Base-by-base conservation (phyloP, 208 protist species). In the Crithidia thermophila region DNA sequence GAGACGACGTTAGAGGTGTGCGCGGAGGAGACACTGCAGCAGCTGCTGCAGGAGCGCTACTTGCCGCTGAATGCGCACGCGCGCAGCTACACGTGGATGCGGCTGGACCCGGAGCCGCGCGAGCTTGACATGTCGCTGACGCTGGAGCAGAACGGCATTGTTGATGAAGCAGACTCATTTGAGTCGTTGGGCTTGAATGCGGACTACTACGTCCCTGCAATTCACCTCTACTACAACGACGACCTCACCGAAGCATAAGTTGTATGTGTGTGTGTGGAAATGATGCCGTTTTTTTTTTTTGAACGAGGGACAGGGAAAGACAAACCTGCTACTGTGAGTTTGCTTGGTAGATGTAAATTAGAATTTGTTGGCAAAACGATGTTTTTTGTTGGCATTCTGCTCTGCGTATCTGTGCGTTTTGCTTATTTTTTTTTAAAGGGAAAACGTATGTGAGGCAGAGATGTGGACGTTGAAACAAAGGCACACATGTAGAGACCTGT, bases 161-260 rank as follows among this genome's bases (percentile, higher is more conserved):
- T 73, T 3, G 95, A 98, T 63, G 95, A 98, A 72, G 85, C 87
- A 30, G 85, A 94, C 34, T 67, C 93, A 13, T 97, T 97, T 63
- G 91, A 94, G 72, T 79, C 81, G 50, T 58, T 98, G 11, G 90
- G 89, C 5, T 79, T 98, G 25, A 91, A 94, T 52, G 87, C 91
- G 13, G 93, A 98, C 70, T 95, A 89, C 69, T 97, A 98, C 81
- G 89, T 94, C 33, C 94, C 95, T 7, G 91, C 93, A 27, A 76
- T 98, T 25, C 93, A 97, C 62, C 67, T 98, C 10, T 98, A 98
- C 81, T 98, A 93, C 72, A 93, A 98, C 61, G 95, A 98, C 56
- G 95, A 98, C 64, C 74, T 98, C 11, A 98, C 94, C 3, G 85
- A 95, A 59, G 90, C 84, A 36, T 94, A 45, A 73, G 28, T 42